These are phyloP conservation scores for Cryphonectria japonica DNA, from an alignment of 2,329 filamentous ascomycete species.

Conservation along the genomic window DNA sequence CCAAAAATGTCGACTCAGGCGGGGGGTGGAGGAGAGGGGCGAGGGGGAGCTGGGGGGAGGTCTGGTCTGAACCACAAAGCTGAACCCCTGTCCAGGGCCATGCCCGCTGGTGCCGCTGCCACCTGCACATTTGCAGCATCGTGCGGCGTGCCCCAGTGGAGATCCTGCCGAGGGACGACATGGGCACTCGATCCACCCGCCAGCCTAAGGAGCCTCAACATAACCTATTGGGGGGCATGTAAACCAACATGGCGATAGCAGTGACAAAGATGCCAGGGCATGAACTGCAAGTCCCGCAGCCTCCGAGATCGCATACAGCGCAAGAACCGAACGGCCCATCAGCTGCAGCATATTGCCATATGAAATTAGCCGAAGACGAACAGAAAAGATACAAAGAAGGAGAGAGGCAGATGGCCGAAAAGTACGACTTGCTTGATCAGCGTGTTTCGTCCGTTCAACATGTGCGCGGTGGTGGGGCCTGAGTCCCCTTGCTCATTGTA, in stretches of 20 bases:
- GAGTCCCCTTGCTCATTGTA: too few relatives aligned
- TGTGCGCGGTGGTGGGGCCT: too few relatives aligned
- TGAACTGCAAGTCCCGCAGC: neutral
- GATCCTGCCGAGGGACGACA: constrained; percentile 15
- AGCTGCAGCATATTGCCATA: neutral
- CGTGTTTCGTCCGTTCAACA: too few relatives aligned
- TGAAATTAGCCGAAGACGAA: neutral
- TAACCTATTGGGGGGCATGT: neutral
- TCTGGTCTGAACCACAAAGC: constrained; percentile 5
- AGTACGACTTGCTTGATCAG: neutral
- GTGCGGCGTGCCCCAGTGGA: constrained; percentile 9
- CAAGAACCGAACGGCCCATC: neutral
- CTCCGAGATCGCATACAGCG: neutral
- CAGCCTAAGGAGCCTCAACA: constrained; percentile 3
- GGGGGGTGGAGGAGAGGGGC: constrained; percentile 11
- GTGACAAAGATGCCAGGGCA: neutral
- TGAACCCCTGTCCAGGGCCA: constrained; percentile 26
- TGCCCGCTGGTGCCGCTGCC: constrained; percentile 23
- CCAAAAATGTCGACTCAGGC: neutral
- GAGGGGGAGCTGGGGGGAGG: neutral
- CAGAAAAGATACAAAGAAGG: neutral
- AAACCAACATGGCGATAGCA: neutral
- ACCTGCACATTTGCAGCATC: constrained; percentile 20
- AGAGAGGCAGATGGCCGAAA: neutral
- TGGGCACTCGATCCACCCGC: constrained; percentile 1